These are phyloP conservation scores for Sesbania bispinosa DNA, from an alignment of 306 rosid genomes.

Conservation along the genomic window DNA sequence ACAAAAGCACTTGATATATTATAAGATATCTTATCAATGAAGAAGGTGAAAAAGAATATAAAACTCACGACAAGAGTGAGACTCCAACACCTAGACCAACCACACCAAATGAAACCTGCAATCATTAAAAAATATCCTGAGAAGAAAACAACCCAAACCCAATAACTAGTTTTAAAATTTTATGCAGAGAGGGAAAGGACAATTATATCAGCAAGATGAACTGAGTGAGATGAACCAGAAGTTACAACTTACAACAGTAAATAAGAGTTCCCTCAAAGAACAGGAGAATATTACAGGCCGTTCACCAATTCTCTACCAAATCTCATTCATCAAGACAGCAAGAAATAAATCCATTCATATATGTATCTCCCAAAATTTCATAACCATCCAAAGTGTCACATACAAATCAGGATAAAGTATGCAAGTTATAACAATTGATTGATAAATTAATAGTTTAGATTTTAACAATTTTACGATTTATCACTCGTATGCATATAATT, in stretches of 20 bases:
- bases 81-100: conserved; percentile 76
- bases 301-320: not conserved
- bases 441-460: not conserved
- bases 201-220: not conserved
- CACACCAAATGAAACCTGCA: conserved; percentile 86
- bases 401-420: too few relatives aligned
- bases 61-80: conserved; percentile 69
- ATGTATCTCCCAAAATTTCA: too few relatives aligned
- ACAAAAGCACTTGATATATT: conserved; percentile 1
- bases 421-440: too few relatives aligned
- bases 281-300: not conserved
- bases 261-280: not conserved
- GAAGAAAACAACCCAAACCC: not conserved
- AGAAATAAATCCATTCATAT: not conserved
- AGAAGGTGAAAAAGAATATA: not conserved
- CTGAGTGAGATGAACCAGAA: not conserved
- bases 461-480: not conserved
- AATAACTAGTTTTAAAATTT: not conserved
- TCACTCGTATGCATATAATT: not conserved
- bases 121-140: not conserved
- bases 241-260: too few relatives aligned
- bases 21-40: not conserved
- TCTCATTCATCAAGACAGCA: not conserved
- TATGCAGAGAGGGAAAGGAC: not conserved
- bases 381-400: too few relatives aligned